These are phyloP conservation scores for Testicularia cyperi DNA, from an alignment of 1,284 basidiomycete genomes.

Conservation along the genomic window DNA sequence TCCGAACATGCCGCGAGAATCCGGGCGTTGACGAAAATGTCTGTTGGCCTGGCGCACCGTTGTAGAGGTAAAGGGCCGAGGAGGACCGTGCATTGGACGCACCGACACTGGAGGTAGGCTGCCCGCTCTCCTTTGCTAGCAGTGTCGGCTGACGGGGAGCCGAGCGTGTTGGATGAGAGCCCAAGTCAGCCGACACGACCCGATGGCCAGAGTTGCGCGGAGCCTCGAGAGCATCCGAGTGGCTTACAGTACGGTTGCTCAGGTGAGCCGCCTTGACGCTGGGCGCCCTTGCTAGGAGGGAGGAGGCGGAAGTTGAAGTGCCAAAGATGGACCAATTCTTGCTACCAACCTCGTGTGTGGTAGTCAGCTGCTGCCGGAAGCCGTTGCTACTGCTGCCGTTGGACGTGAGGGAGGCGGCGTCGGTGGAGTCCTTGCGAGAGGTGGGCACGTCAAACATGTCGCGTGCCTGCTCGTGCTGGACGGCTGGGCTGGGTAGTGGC, in stretches of 20 bases:
- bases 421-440: slow-evolving; percentile 1
- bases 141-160: too few relatives aligned
- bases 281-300: slow-evolving; percentile 17
- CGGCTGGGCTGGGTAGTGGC: slow-evolving; percentile 51
- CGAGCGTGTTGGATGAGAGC: too few relatives aligned
- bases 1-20: slow-evolving; percentile 16
- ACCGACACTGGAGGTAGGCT: slow-evolving; percentile 1
- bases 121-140: background rate
- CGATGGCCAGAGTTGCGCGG: too few relatives aligned
- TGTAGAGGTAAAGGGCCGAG: slow-evolving; percentile 17
- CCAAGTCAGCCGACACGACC: too few relatives aligned
- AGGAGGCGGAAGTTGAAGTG: slow-evolving; percentile 8
- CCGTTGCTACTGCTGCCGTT: too few relatives aligned
- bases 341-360: slow-evolving; percentile 6
- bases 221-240: too few relatives aligned
- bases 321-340: slow-evolving; percentile 52
- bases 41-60: too few relatives aligned
- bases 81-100: slow-evolving; percentile 8
- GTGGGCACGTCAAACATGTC: slow-evolving; percentile 32
- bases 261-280: slow-evolving; percentile 25
- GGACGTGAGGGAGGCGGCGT: background rate
- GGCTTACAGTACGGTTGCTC: slow-evolving; percentile 1
- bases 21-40: slow-evolving; percentile 1
- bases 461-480: slow-evolving; percentile 14
- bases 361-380: too few relatives aligned